Evolutionary conservation across 2,329 filamentous ascomycete genomes (phyloP), one percentile per base, ranked within the genome.

Genomic region (Colletotrichum shisoi): DNA sequence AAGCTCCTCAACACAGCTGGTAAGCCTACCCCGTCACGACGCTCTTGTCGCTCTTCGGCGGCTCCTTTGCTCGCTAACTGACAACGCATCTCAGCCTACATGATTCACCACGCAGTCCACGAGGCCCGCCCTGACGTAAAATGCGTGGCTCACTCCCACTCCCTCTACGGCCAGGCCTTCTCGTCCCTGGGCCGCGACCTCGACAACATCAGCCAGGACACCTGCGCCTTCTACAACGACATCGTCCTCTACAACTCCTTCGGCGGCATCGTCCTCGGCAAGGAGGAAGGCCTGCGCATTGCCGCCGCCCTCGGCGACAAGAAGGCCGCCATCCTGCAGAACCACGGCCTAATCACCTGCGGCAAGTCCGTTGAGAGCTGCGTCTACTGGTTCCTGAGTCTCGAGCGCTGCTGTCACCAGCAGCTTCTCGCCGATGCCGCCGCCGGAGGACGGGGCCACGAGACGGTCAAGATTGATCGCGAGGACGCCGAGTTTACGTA

Each of bases 401-500:
- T 86, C 61, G 84, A 84, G 67, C 81, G 77, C 69, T 82, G 80
- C 67, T 83, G 82, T 68, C 79, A 80, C 67, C 78, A 77, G 2
- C 82, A 85, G 73, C 72, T 86, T 17, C 69, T 87, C 58, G 85
- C 84, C 1, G 86, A 88, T 73, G 86, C 85, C 0, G 87, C 86
- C 0, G 87, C 86, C 0, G 85, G 76, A 0, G 89, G 89, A 0
- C 80, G 87, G 3, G 90, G 90, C 1, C 83, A 84, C 1, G 78
- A 83, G 74, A 91, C 89, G 0, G 79, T 91, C 37, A 89, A 89
- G 76, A 89, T 93, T 71, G 80, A 83, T 9, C 85, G 90, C 1
- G 86, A 87, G 58, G 90, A 93, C 74, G 90, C 91, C 1, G 79
- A 75, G 17, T 91, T 85, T 72, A 93, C 91, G 0, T 88, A 86